phyloP scores from a whole-genome alignment of 352 stramenopile species.

The Phytophthora quininea region DNA sequence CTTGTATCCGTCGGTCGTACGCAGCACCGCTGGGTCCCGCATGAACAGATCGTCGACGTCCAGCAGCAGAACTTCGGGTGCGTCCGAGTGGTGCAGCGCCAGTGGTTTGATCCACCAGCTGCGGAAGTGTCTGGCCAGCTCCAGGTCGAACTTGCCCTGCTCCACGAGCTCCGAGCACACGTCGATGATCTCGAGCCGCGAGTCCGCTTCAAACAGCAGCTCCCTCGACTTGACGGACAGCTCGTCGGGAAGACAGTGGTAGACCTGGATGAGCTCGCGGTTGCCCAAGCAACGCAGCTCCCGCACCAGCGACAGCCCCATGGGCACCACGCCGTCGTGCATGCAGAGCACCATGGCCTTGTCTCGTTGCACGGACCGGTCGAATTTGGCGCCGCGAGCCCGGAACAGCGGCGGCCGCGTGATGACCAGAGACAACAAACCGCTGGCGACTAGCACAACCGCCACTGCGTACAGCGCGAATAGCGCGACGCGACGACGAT shows the following conservation, averaged over 20 bases:
- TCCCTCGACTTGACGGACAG: conserved; percentile 34
- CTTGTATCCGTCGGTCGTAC: conserved; percentile 44
- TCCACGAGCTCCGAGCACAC: conserved; percentile 39
- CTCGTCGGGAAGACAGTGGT: conserved; percentile 52
- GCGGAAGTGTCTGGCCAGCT: conserved; percentile 35
- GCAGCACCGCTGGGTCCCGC: conserved; percentile 44
- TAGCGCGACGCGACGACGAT: conserved; percentile 12
- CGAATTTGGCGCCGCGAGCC: conserved; percentile 15
- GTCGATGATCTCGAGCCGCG: conserved; percentile 48
- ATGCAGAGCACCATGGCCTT: conserved; percentile 53
- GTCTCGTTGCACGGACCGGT: conserved; percentile 19
- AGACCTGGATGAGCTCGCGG: conserved; percentile 53
- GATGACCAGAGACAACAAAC: conserved; percentile 11
- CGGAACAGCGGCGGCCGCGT: conserved; percentile 17
- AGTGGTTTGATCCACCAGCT: conserved; percentile 73
- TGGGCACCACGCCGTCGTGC: conserved; percentile 41
- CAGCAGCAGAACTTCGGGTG: conserved; percentile 53
- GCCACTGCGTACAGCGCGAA: conserved; percentile 11
- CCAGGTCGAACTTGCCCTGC: conserved; percentile 6
- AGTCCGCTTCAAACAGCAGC: conserved; percentile 36
- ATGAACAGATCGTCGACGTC: conserved; percentile 64
- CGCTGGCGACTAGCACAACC: conserved; percentile 1
- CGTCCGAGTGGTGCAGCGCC: conserved; percentile 52
- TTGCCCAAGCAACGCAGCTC: conserved; percentile 56
- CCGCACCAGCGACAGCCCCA: conserved; percentile 50